Conservation (phyloP, 225 moss, liverwort and hornwort species). For the Bryoerythrophyllum caledonicum region DNA sequence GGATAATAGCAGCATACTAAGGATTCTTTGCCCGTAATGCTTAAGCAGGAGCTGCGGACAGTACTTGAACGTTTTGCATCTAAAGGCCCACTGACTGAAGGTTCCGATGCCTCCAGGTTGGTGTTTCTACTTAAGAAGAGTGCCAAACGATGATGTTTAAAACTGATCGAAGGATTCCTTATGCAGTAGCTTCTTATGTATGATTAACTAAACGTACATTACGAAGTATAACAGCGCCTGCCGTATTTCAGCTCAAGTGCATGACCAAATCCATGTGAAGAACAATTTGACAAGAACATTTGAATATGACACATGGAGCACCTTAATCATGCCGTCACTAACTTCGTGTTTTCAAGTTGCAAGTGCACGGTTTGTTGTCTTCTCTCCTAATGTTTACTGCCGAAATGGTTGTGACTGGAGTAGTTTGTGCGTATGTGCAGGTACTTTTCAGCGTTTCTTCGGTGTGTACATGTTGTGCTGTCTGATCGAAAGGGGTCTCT, state of each 20-base stretch:
- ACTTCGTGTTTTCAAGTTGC: constrained; percentile 14
- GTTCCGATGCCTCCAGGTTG: constrained; percentile 78
- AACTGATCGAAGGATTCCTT: background rate
- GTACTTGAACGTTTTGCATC: constrained; percentile 58
- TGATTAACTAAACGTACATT: background rate
- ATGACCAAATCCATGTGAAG: background rate
- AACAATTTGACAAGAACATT: no score
- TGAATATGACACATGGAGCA: background rate
- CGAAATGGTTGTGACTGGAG: constrained; percentile 16
- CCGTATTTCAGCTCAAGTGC: background rate
- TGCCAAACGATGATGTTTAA: constrained; percentile 7
- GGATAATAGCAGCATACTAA: constrained; percentile 5
- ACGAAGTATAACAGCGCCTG: background rate
- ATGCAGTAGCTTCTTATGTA: constrained; percentile 12
- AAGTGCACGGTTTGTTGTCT: background rate
- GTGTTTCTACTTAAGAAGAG: constrained; percentile 5
- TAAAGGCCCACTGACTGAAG: constrained; percentile 58
- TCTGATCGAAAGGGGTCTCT: constrained; percentile 75
- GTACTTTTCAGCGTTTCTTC: constrained; percentile 83
- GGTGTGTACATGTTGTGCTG: constrained; percentile 79
- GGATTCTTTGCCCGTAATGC: constrained; percentile 19
- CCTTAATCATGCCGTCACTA: constrained; percentile 9
- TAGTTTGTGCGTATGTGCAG: constrained; percentile 44
- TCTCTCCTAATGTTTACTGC: constrained; percentile 8
- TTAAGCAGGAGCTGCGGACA: constrained; percentile 68